phyloP scores from a whole-genome alignment of 1,284 basidiomycete genomes.

The Porodaedalea pini region DNA sequence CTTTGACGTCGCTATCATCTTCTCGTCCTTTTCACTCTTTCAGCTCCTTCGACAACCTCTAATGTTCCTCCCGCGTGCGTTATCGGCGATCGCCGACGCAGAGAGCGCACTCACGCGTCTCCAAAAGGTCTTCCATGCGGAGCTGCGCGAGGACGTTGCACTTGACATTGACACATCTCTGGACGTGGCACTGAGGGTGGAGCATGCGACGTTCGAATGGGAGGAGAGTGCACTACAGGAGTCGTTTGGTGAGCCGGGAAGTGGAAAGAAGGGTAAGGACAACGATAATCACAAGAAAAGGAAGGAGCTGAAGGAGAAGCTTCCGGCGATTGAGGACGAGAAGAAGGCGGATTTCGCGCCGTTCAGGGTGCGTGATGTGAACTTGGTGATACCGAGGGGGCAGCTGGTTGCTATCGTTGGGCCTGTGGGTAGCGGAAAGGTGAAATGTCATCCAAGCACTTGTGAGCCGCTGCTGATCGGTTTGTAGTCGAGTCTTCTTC shows the following conservation, averaged over 20 bases:
- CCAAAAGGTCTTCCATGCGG: constrained; percentile 55
- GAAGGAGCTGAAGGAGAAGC: constrained; percentile 25
- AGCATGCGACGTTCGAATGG: constrained; percentile 64
- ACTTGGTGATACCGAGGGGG: constrained; percentile 54
- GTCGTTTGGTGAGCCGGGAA: constrained; percentile 24
- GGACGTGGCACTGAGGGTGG: constrained; percentile 48
- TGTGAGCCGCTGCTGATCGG: not conserved
- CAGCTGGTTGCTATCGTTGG: constrained; percentile 65
- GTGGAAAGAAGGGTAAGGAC: constrained; percentile 17
- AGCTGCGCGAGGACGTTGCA: constrained; percentile 42
- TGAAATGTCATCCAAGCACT: not conserved
- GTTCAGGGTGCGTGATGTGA: constrained; percentile 53
- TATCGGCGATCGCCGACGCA: constrained; percentile 64
- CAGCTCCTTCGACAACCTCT: constrained; percentile 64
- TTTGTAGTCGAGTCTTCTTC: constrained; percentile 60
- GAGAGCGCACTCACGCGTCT: constrained; percentile 58
- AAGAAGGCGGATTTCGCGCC: constrained; percentile 30
- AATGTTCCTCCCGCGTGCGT: constrained; percentile 64
- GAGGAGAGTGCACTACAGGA: constrained; percentile 36
- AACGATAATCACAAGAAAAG: constrained; percentile 7
- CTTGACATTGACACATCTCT: constrained; percentile 44
- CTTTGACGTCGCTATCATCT: constrained; percentile 65
- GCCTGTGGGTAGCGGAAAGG: constrained; percentile 55
- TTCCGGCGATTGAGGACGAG: constrained; percentile 23
- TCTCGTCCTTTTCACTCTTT: constrained; percentile 69